Conservation (phyloP, 164 flowering plant species). For the Piper betle region DNA sequence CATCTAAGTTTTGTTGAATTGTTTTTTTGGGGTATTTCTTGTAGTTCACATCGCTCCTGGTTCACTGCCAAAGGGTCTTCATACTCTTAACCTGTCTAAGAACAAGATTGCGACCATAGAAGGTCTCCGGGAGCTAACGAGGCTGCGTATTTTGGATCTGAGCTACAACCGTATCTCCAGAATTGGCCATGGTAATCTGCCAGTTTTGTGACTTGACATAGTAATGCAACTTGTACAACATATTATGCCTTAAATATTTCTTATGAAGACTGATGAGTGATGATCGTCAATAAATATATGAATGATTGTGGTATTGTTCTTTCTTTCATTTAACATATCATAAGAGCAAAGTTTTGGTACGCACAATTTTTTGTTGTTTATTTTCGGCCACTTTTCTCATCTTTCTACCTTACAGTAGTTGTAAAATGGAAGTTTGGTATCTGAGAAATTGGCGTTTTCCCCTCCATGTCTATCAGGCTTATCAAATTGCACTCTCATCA, state of each 20-base stretch:
- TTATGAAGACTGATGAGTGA: too few species aligned
- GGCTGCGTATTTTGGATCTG: conserved; percentile 75
- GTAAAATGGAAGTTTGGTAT: too few species aligned
- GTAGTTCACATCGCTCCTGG: conserved; percentile 74
- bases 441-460: not conserved
- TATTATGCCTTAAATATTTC: too few species aligned
- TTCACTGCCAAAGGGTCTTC: conserved; percentile 84
- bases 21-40: conserved; percentile 4
- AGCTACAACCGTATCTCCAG: conserved; percentile 80
- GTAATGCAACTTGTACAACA: too few species aligned
- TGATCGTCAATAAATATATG: too few species aligned
- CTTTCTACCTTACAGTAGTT: too few species aligned
- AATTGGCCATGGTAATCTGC: conserved; percentile 68
- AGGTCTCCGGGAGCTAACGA: conserved; percentile 74
- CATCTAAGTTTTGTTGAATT: not conserved
- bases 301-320: too few species aligned
- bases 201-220: too few species aligned
- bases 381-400: too few species aligned
- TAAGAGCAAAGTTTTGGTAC: too few species aligned
- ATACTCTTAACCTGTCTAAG: conserved; percentile 65
- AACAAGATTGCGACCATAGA: conserved; percentile 80
- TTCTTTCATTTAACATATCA: too few species aligned
- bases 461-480: conserved; percentile 29
- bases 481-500: conserved; percentile 65
- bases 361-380: too few species aligned